phyloP scores from a whole-genome alignment of 139 green algal species.

The Chlorella sp. region DNA sequence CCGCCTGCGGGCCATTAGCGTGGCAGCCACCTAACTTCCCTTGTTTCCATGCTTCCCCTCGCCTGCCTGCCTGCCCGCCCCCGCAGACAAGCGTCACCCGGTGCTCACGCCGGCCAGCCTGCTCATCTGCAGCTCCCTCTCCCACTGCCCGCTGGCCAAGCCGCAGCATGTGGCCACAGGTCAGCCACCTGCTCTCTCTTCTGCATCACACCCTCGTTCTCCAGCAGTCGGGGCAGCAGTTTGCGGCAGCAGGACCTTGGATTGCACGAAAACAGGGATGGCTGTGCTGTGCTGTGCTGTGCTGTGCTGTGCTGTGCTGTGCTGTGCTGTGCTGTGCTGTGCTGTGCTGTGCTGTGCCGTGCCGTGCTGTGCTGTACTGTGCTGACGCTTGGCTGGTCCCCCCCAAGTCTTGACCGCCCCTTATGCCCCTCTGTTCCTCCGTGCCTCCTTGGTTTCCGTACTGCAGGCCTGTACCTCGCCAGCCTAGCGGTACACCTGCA shows the following conservation, averaged over 20 bases:
- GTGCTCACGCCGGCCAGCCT: conserved; percentile 80
- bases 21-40: no score
- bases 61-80: neutral
- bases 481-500: conserved; percentile 56
- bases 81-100: conserved; percentile 81
- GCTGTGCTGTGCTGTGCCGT: neutral
- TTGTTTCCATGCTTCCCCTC: neutral
- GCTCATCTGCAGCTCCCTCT: conserved; percentile 60
- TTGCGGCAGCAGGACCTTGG: neutral
- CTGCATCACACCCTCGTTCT: neutral
- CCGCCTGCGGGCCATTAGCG: no score
- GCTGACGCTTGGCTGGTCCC: neutral
- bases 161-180: conserved; percentile 50
- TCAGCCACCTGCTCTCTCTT: neutral
- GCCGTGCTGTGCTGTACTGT: no score
- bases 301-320: neutral
- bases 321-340: neutral
- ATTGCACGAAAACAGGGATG: neutral
- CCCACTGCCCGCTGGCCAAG: conserved; percentile 62
- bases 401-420: neutral
- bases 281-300: neutral
- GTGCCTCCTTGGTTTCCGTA: no score
- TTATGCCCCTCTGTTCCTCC: neutral
- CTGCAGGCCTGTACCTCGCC: conserved; percentile 48
- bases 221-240: neutral